These are phyloP conservation scores for Sugiyamaella paludigena DNA, from an alignment of 1,139 yeast species.

Conservation along the genomic window DNA sequence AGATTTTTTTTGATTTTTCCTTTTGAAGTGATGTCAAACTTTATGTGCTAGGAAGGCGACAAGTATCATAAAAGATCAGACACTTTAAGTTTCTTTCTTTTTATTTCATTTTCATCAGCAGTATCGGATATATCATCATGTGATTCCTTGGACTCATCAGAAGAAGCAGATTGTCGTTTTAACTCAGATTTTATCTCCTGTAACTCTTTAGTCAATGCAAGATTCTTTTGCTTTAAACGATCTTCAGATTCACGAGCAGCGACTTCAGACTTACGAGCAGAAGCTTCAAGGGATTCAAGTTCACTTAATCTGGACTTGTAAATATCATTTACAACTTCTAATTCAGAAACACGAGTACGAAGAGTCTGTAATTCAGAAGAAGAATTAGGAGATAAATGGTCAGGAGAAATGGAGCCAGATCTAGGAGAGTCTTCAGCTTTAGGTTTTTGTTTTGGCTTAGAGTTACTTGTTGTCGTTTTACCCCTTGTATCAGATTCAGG, in stretches of 20 bases:
- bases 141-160: not conserved
- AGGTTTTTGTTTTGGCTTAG: not conserved
- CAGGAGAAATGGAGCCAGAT: slow-evolving; percentile 3
- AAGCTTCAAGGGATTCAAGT: slow-evolving; percentile 48
- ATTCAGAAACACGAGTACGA: slow-evolving; percentile 78
- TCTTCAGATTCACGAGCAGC: slow-evolving; percentile 18
- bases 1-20: not conserved
- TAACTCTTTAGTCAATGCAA: slow-evolving; percentile 13
- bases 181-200: slow-evolving; percentile 2
- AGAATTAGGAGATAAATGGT: slow-evolving; percentile 1
- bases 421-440: not conserved
- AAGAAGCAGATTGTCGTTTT: not conserved
- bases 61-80: slow-evolving; percentile 11
- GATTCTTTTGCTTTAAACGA: slow-evolving; percentile 16
- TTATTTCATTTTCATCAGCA: slow-evolving; percentile 5
- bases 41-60: not conserved
- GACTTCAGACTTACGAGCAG: slow-evolving; percentile 24
- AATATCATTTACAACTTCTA: slow-evolving; percentile 84
- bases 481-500: slow-evolving; percentile 25
- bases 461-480: not conserved
- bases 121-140: not conserved
- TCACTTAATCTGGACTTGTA: slow-evolving; percentile 80
- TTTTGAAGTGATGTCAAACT: not conserved
- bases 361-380: slow-evolving; percentile 36
- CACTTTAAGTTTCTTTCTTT: slow-evolving; percentile 15